Evolutionary conservation across 2,329 filamentous ascomycete species (phyloP), one percentile per base, ranked within the genome.

Genomic region (Waltergamsia citrina): DNA sequence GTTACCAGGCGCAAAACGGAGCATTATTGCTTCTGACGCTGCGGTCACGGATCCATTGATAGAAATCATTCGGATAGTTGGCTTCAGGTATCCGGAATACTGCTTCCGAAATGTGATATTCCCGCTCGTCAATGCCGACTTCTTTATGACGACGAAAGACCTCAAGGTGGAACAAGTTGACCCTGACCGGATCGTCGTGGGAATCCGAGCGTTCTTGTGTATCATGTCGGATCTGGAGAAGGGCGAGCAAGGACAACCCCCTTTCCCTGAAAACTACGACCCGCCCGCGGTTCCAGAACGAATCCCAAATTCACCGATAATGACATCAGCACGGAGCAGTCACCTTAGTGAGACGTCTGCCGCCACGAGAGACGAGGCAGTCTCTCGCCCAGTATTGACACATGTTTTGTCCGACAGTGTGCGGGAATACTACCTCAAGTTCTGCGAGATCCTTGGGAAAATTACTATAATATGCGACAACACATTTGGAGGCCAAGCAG

Each of bases 391-490:
- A 3, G 74, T 82, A 3, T 54, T 71, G n/a, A 66, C 69, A 2
- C 67, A 68, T 31, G 64, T 70, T 15, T 68, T 96, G 34, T 79
- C 74, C 33, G 86, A 94, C 24, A 76, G 78, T 16, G 79, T 85
- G 1, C 81, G 80, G 48, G 85, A 92, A 28, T 92, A 86, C 51
- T 95, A 96, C 55, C 69, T 80, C 35, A 81, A 82, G 34, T 98
- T 98, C 47, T 96, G 90, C 52, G 86, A 94, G 53, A 90, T 98
- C 17, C 64, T 98, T 7, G 92, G 90, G 18, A 93, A 94, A 53
- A 93, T 98, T 36, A 94, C 88, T 3, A 83, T 96, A 29, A 81
- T 96, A 22, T 98, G 92, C 57, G 92, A 98, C 55, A 92, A 94
- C 47, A 84, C 90, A 0, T 98, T 98, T 60, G 93, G 92, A 33